A percentile compares a stretch with the other conserved stretches of the same genome.
phyloP scores from a whole-genome alignment of 2,329 filamentous ascomycete genomes.

The Claviceps fusiformis region DNA sequence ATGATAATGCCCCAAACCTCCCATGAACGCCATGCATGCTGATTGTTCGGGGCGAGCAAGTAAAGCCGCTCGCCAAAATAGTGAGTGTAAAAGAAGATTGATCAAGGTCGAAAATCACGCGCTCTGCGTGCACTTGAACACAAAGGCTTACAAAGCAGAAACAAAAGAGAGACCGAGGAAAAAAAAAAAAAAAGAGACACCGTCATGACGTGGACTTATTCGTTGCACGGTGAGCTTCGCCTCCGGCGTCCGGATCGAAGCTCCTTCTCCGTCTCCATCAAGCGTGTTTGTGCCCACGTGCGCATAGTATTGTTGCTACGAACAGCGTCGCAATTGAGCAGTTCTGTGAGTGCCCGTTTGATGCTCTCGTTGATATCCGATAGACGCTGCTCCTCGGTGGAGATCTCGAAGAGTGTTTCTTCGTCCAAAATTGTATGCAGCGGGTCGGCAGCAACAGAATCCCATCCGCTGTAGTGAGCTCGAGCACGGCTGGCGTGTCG shows the following conservation, averaged over 20 bases:
- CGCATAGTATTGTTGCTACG: slow-evolving; percentile 37
- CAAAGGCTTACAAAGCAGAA: neutral
- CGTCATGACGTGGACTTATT: slow-evolving; percentile 6
- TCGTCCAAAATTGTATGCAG: slow-evolving; percentile 33
- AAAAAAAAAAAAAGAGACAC: neutral
- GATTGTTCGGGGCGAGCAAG: neutral
- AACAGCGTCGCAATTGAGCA: slow-evolving; percentile 45
- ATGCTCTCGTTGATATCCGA: slow-evolving; percentile 46
- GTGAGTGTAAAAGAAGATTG: neutral
- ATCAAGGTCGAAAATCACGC: neutral
- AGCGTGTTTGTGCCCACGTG: slow-evolving; percentile 43
- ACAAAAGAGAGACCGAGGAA: neutral
- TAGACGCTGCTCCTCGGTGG: slow-evolving; percentile 37
- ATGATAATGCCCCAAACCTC: neutral
- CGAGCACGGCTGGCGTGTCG: slow-evolving; percentile 13
- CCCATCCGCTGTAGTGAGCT: slow-evolving; percentile 21
- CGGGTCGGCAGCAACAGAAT: slow-evolving; percentile 13
- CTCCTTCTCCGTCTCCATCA: slow-evolving; percentile 49
- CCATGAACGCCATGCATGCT: slow-evolving; percentile 1
- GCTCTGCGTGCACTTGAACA: neutral
- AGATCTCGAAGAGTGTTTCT: slow-evolving; percentile 34
- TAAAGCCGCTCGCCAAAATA: neutral
- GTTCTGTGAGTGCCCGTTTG: slow-evolving; percentile 46
- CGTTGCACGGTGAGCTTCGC: slow-evolving; percentile 24
- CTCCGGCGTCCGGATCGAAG: slow-evolving; percentile 38